Evolutionary conservation across 2,329 filamentous ascomycete genomes (phyloP).

Genomic region (Colletotrichum shisoi): DNA sequence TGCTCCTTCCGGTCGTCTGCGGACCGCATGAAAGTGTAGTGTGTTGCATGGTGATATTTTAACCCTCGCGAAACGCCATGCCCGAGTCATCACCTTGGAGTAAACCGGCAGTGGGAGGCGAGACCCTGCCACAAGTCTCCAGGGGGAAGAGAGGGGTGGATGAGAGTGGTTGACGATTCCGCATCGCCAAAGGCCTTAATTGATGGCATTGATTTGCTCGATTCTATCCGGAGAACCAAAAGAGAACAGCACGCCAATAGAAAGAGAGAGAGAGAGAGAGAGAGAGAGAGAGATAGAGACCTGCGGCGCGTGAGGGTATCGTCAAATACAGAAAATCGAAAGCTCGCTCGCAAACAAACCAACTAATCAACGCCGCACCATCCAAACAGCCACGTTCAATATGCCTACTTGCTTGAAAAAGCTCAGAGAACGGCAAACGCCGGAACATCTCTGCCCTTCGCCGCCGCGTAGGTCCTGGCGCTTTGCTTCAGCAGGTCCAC

Average conservation of each 20-base stretch:
- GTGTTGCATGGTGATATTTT: neutral
- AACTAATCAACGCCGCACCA: neutral
- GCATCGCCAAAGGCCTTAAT: too few species aligned
- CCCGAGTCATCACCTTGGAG: slow-evolving; percentile 36
- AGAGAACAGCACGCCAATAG: neutral
- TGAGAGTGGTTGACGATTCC: neutral
- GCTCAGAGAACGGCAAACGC: slow-evolving; percentile 23
- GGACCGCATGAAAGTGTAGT: neutral
- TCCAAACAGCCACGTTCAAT: neutral
- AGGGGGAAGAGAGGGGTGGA: too few species aligned
- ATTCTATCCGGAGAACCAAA: neutral
- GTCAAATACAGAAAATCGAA: slow-evolving; percentile 4
- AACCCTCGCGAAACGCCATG: neutral
- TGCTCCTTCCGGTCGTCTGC: neutral
- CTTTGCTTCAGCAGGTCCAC: slow-evolving; percentile 25
- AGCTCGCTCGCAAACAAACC: neutral
- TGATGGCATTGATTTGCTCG: neutral
- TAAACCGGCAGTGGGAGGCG: neutral
- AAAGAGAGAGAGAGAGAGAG: too few species aligned
- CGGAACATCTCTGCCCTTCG: slow-evolving; percentile 13
- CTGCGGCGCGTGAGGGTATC: slow-evolving; percentile 25
- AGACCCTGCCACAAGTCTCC: slow-evolving; percentile 39
- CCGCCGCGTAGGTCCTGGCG: slow-evolving; percentile 18
- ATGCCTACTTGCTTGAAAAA: neutral
- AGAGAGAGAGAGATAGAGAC: too few species aligned